Conservation (phyloP, 2,329 filamentous ascomycete genomes). For the Aspergillus oerlinghausenensis region DNA sequence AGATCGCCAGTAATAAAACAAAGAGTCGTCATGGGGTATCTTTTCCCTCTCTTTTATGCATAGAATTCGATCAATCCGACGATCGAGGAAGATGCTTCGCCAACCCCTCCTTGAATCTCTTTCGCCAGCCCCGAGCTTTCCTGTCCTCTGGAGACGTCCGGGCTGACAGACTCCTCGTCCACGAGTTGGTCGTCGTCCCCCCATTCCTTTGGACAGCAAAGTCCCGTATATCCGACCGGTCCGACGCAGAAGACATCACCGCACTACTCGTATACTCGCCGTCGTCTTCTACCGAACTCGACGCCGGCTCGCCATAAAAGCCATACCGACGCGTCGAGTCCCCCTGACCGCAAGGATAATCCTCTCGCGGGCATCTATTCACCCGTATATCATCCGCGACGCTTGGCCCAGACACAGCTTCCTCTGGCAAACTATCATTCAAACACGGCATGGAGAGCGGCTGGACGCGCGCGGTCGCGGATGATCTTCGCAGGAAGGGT, state of each 20-base stretch:
- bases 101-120: background rate
- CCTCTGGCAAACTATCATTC: background rate
- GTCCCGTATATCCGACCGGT: background rate
- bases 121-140: background rate
- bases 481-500: constrained; percentile 1
- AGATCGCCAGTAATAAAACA: no score
- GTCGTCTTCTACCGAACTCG: background rate
- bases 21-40: background rate
- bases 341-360: background rate
- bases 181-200: background rate
- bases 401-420: fast-evolving
- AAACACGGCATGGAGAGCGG: constrained; percentile 1
- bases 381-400: background rate
- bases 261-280: background rate
- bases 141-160: background rate
- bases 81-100: background rate
- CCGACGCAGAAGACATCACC: background rate
- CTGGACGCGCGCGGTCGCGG: background rate
- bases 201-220: background rate
- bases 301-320: background rate
- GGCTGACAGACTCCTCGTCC: background rate
- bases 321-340: background rate
- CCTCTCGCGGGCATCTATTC: background rate
- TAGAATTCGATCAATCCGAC: background rate
- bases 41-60: no score